A percentile compares a stretch with the other conserved stretches of the same genome.
Evolutionary conservation across 2,329 filamentous ascomycete species (phyloP).

Genomic region (Ophiocordyceps camponoti-rufipedis): DNA sequence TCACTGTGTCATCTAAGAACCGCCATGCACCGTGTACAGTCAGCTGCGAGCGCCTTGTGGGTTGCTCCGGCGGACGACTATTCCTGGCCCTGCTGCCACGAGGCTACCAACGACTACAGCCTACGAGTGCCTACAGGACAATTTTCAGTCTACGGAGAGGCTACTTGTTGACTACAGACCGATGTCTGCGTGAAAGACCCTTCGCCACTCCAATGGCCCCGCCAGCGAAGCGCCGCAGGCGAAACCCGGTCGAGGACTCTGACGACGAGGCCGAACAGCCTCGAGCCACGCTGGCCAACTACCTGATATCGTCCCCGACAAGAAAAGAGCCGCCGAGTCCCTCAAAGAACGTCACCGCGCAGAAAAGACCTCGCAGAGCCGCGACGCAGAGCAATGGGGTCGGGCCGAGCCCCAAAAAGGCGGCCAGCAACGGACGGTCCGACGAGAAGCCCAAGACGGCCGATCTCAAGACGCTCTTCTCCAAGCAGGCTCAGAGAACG

Average conservation of each 20-base stretch:
- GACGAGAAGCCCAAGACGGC: slow-evolving; percentile 34
- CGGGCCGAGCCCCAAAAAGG: slow-evolving; percentile 20
- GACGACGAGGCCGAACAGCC: slow-evolving; percentile 30
- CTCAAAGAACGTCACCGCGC: slow-evolving; percentile 12
- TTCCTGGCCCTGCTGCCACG: no score
- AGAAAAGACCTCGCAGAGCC: slow-evolving; percentile 8
- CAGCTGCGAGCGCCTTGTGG: background rate
- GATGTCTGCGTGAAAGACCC: slow-evolving; percentile 7
- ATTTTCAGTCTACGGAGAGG: no score
- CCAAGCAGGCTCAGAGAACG: slow-evolving; percentile 37
- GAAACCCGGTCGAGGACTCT: slow-evolving; percentile 30
- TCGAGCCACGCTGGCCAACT: slow-evolving; percentile 28
- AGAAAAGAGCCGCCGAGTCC: slow-evolving; percentile 23
- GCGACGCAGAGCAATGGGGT: slow-evolving; percentile 11
- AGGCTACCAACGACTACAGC: no score
- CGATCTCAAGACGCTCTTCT: slow-evolving; percentile 41
- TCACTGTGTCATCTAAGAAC: background rate
- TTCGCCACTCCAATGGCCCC: slow-evolving; percentile 29
- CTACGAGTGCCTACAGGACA: no score
- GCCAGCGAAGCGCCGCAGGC: slow-evolving; percentile 39
- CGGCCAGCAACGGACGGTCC: slow-evolving; percentile 8
- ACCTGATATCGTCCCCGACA: slow-evolving; percentile 33
- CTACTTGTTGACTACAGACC: background rate
- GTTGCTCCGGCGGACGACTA: no score
- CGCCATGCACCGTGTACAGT: background rate